Percentiles rank a stretch among this genome's conserved stretches.
phyloP scores from a whole-genome alignment of 176 grass and related monocot species.

The Dactylis glomerata region DNA sequence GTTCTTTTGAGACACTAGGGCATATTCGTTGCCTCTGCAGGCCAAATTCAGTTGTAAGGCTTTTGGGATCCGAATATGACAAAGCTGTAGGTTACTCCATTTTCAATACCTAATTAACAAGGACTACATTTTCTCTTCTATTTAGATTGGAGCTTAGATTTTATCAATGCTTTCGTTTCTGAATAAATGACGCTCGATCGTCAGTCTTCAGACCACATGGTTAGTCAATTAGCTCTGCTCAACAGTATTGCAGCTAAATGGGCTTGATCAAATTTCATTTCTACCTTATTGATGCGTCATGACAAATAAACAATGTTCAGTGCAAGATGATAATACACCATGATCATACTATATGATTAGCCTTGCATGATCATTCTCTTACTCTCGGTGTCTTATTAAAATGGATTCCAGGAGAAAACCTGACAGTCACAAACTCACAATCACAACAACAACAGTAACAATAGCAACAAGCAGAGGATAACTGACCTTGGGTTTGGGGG shows the following conservation, averaged over 20 bases:
- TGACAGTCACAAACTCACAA: background rate
- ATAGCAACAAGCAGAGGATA: background rate
- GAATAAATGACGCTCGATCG: background rate
- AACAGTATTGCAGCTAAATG: background rate
- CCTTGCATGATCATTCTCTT: background rate
- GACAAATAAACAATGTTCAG: background rate
- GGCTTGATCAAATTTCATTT: background rate
- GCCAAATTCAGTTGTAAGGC: constrained; percentile 8
- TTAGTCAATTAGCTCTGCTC: background rate
- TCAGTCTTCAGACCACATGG: background rate
- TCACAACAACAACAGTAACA: background rate
- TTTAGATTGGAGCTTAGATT: background rate
- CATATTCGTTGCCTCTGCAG: constrained; percentile 41
- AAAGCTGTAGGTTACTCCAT: background rate
- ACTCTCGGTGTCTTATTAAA: background rate
- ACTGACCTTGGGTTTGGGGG: constrained; percentile 26
- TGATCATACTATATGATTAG: background rate
- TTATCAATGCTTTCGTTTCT: background rate
- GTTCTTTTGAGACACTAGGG: constrained; percentile 1
- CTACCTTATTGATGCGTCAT: background rate
- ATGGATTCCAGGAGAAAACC: background rate
- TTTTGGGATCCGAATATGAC: constrained; percentile 4
- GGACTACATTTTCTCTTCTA: background rate
- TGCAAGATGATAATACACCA: background rate
- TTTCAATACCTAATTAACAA: background rate